Evolutionary conservation across 805 yeast species (phyloP).

Genomic region (Kodamaea laetipori): DNA sequence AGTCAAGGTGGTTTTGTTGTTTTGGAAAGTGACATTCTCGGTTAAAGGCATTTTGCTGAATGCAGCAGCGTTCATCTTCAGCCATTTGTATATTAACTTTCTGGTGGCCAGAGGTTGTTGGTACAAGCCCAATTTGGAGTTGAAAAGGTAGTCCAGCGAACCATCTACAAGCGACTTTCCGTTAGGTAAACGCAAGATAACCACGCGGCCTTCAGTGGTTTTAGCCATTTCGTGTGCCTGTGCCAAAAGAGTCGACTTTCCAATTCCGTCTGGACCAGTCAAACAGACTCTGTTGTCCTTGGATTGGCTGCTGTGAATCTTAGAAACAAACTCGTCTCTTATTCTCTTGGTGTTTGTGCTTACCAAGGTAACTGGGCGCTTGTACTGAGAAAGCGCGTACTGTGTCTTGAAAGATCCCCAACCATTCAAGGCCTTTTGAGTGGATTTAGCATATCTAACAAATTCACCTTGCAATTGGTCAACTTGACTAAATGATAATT

Average conservation of each 20-base stretch:
- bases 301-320: conserved; percentile 33
- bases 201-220: conserved; percentile 34
- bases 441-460: conserved; percentile 40
- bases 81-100: conserved; percentile 53
- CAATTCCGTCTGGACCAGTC: conserved; percentile 74
- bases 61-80: conserved; percentile 36
- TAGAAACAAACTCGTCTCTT: conserved; percentile 41
- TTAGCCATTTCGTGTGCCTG: conserved; percentile 65
- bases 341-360: conserved; percentile 49
- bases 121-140: conserved; percentile 49
- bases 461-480: conserved; percentile 19
- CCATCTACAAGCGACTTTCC: conserved; percentile 71
- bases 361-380: conserved; percentile 59
- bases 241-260: conserved; percentile 72
- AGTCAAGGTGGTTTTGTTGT: conserved; percentile 34
- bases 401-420: conserved; percentile 67
- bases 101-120: conserved; percentile 81
- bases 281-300: conserved; percentile 52
- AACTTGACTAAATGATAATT: conserved; percentile 16
- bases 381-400: conserved; percentile 60
- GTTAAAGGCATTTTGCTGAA: conserved; percentile 39
- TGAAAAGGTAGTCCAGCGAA: conserved; percentile 63
- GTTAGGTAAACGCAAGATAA: conserved; percentile 54
- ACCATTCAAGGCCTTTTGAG: conserved; percentile 46
- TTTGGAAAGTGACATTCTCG: conserved; percentile 33